phyloP scores from a whole-genome alignment of 176 grass and related monocot species.

The Triticum aestivum region DNA sequence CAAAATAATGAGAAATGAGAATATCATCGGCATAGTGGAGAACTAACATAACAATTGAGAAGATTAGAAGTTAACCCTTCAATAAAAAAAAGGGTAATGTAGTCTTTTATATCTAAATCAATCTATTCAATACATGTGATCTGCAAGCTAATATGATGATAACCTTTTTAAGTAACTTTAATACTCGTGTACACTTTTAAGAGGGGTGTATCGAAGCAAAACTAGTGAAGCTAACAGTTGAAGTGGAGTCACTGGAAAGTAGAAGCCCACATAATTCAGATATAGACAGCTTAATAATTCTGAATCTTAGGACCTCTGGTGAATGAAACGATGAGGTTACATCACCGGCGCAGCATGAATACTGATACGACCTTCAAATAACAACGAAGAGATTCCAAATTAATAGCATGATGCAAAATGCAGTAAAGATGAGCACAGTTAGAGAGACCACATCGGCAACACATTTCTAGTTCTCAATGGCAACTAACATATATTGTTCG shows the following conservation, averaged over 20 bases:
- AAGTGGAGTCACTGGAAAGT: background rate
- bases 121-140: too few relatives aligned
- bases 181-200: too few relatives aligned
- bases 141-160: too few relatives aligned
- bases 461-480: constrained; percentile 17
- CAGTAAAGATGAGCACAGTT: background rate
- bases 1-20: too few relatives aligned
- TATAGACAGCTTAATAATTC: background rate
- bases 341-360: background rate
- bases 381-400: background rate
- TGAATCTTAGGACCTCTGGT: background rate
- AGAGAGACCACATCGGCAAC: background rate
- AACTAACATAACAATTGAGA: too few relatives aligned
- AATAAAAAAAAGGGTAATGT: too few relatives aligned
- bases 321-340: background rate
- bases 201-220: too few relatives aligned
- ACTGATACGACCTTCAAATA: background rate
- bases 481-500: constrained; percentile 28
- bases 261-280: background rate
- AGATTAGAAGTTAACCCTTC: too few relatives aligned
- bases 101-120: too few relatives aligned
- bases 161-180: too few relatives aligned
- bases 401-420: constrained; percentile 6
- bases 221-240: too few relatives aligned
- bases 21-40: too few relatives aligned